Evolutionary conservation across 148 eudicot genomes (phyloP).

Genomic region (Vaccinium corymbosum): DNA sequence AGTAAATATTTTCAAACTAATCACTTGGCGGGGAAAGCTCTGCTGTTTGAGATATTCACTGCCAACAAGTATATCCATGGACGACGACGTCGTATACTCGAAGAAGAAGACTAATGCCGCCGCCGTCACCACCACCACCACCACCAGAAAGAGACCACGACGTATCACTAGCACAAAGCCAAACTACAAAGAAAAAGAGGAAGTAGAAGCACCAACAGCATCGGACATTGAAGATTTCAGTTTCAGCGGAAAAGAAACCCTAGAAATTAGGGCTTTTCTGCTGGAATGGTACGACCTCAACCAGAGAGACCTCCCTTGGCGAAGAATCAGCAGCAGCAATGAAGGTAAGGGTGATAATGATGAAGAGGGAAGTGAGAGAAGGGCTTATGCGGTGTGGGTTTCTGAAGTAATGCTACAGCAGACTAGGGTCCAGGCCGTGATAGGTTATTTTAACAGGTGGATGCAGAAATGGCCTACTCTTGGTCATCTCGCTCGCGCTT

Average conservation of each 20-base stretch:
- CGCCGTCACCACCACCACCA: neutral
- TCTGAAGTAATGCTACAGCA: slow-evolving; percentile 70
- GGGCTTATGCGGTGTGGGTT: slow-evolving; percentile 92
- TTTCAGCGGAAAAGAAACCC: slow-evolving; percentile 44
- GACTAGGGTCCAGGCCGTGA: slow-evolving; percentile 79
- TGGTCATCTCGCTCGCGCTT: slow-evolving; percentile 62
- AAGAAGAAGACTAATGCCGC: slow-evolving; percentile 2
- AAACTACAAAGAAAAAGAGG: neutral
- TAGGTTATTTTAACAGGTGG: slow-evolving; percentile 79
- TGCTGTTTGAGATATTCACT: neutral
- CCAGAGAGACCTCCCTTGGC: slow-evolving; percentile 86
- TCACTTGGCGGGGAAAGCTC: slow-evolving; percentile 13
- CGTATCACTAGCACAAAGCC: slow-evolving; percentile 8
- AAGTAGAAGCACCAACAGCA: neutral
- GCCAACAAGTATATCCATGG: slow-evolving; percentile 11
- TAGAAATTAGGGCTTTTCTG: slow-evolving; percentile 62
- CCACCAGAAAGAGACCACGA: slow-evolving; percentile 17
- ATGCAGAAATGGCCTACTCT: slow-evolving; percentile 89
- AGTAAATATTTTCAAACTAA: slow-evolving; percentile 9
- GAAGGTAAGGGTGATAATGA: slow-evolving; percentile 16
- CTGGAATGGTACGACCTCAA: slow-evolving; percentile 82
- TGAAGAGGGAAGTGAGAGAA: slow-evolving; percentile 38
- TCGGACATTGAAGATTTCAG: slow-evolving; percentile 67
- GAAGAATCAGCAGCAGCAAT: slow-evolving; percentile 32
- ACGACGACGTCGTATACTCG: neutral